Percentiles rank a stretch among this genome's conserved stretches.
Evolutionary conservation across 106 monocot genomes (phyloP).

Genomic region (Dendrobium nobile): DNA sequence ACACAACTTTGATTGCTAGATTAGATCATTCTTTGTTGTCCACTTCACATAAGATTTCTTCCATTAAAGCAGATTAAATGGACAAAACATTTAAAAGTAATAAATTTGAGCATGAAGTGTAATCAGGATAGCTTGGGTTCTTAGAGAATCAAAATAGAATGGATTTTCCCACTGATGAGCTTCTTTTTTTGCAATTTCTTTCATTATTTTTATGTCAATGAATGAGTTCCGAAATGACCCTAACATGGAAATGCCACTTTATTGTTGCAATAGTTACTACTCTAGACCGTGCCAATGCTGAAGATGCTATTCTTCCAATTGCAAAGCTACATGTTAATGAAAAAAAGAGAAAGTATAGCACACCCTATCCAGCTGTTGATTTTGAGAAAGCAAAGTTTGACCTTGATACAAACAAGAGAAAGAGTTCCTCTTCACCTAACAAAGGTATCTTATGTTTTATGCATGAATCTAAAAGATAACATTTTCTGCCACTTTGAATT

Average conservation of each 20-base stretch:
- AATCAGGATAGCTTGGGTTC: background rate
- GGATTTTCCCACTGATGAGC: background rate
- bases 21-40: background rate
- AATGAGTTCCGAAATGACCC: background rate
- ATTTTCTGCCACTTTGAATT: background rate
- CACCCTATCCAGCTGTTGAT: conserved; percentile 12
- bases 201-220: background rate
- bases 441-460: conserved; percentile 31
- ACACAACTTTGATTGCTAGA: background rate
- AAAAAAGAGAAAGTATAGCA: conserved; percentile 81
- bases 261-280: conserved; percentile 48
- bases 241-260: conserved; percentile 4
- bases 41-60: background rate
- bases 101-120: background rate
- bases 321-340: conserved; percentile 58
- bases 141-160: background rate
- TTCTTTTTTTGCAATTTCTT: background rate
- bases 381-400: conserved; percentile 14
- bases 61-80: background rate
- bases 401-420: conserved; percentile 10
- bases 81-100: background rate
- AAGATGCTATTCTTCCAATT: conserved; percentile 80
- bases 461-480: background rate
- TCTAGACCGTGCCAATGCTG: conserved; percentile 91
- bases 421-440: conserved; percentile 11